Evolutionary conservation across 441 rosid genomes (phyloP).

Genomic region (Eutrema salsugineum): DNA sequence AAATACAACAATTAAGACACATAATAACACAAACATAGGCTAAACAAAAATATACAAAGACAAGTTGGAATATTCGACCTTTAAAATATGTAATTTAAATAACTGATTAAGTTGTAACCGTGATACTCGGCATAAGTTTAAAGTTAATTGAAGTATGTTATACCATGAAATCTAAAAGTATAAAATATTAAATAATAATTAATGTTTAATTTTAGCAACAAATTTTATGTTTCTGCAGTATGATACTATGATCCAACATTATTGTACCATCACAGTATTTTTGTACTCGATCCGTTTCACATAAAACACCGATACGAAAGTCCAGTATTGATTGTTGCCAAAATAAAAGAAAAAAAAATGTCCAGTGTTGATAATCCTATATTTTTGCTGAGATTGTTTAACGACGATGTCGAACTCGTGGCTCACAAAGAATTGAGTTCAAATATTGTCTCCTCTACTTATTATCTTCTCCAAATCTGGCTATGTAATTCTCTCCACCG

Average conservation of each 20-base stretch:
- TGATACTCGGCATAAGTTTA: neutral
- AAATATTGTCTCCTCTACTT: neutral
- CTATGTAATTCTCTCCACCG: neutral
- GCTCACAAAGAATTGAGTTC: no score
- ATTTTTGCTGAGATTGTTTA: neutral
- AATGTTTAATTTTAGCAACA: no score
- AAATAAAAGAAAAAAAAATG: no score
- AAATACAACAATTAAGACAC: neutral
- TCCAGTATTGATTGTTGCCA: no score
- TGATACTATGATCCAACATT: no score
- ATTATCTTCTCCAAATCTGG: neutral
- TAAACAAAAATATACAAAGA: conserved; percentile 4
- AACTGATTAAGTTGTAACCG: neutral
- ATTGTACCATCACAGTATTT: no score
- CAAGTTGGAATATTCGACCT: conserved; percentile 4
- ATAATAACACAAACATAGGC: neutral
- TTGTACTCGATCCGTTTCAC: no score
- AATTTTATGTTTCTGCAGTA: no score
- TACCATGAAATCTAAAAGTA: no score
- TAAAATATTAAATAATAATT: no score
- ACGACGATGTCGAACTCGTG: no score
- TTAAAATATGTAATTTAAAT: neutral
- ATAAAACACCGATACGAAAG: no score
- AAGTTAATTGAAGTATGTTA: neutral
- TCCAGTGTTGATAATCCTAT: neutral